A percentile compares a stretch with the other conserved stretches of the same genome.
Conservation (phyloP, 805 yeast genomes). For the Lipomyces spencermartinsiae region DNA sequence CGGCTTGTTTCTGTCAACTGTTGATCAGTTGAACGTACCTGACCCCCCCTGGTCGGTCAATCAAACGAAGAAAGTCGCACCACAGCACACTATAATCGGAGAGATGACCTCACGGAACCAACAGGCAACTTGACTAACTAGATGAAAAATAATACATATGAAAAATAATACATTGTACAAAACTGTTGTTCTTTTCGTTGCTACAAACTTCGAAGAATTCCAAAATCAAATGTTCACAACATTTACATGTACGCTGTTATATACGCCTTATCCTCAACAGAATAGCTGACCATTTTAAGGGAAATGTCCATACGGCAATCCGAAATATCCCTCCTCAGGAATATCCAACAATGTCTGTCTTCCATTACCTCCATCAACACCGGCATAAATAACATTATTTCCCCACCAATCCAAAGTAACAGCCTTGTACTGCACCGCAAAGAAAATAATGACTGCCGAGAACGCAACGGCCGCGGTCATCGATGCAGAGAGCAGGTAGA, state of each 20-base stretch:
- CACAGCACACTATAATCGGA: too few species aligned
- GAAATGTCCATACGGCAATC: conserved; percentile 21
- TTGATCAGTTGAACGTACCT: too few species aligned
- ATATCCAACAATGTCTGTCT: conserved; percentile 34
- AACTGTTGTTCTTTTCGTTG: neutral
- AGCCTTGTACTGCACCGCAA: conserved; percentile 54
- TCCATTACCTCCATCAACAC: conserved; percentile 23
- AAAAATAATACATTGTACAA: neutral
- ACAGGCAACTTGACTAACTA: too few species aligned
- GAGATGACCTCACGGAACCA: too few species aligned
- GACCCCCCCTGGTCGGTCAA: too few species aligned
- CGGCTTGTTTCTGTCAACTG: too few species aligned
- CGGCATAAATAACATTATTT: conserved; percentile 43
- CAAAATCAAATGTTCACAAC: neutral
- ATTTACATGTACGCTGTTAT: neutral
- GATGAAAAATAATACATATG: neutral
- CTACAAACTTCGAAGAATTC: neutral
- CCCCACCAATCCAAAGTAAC: conserved; percentile 69
- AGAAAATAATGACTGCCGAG: conserved; percentile 62
- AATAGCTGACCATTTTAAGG: neutral
- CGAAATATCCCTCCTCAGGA: conserved; percentile 44
- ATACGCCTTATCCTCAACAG: too few species aligned
- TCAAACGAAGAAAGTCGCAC: too few species aligned
- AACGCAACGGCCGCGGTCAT: conserved; percentile 72
- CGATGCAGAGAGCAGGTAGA: conserved; percentile 68